Evolutionary conservation across 139 green algal species (phyloP), one percentile per base, ranked within the genome.

Genomic region (Choricystis sp.): DNA sequence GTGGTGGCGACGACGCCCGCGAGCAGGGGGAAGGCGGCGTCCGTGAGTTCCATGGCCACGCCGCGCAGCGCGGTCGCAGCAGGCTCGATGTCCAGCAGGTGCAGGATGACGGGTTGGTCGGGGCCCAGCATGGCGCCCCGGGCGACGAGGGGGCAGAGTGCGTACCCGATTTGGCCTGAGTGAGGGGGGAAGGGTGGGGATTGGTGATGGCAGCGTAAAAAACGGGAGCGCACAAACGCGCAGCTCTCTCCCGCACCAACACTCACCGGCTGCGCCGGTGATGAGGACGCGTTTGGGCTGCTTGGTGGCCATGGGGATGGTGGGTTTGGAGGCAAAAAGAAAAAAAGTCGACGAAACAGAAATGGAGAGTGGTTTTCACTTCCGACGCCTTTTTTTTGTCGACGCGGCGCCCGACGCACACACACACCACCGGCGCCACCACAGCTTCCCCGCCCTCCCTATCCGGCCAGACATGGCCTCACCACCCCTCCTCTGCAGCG

Each of bases 21-120:
- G 31, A 97, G 74, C 24, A 97, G 79, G 0, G 91, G 90, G 59
- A 88, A 93, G 3, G 91, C 87, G 21, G 87, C 75, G 62, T 97
- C 91, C 3, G 94, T 66, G 2, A 97, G 84, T 79, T 97, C 91
- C 88, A 97, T 96, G 26, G 72, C 71, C 23, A 97, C 85, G 19
- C 90, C 91, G 57, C 94, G 67, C 55, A 97, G 74, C 1, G 88
- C 77, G 49, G 81, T 59, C 27, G 74, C 74, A 14, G 91, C 90
- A 28, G 85, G 85, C 61, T 81, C 70, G 27, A 97, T 94, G 57
- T 97, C 91, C 48, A 97, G 81, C 61, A 96, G 70, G 82, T 97
- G 91, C 65, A 97, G 71, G 31, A 96, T 91, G 26, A 97, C 77
- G 4, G 85, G 83, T 75, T 89, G 79, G 60, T 94, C 79, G 1